Evolutionary conservation across 306 rosid genomes (phyloP).

Genomic region (Quercus dentata): DNA sequence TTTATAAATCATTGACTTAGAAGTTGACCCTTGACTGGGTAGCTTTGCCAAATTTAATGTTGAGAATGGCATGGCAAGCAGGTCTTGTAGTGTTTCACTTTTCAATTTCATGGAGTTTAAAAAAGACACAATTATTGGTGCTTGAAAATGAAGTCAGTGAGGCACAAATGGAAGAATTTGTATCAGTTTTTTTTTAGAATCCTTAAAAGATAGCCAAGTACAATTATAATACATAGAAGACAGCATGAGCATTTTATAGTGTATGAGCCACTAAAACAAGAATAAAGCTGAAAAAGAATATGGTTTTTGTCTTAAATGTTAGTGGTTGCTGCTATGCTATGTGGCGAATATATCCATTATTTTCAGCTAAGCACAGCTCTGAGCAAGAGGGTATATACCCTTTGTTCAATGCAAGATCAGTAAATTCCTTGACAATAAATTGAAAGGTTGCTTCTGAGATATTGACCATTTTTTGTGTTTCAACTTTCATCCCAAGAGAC

Average conservation of each 20-base stretch:
- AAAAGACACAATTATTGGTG: background rate
- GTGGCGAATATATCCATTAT: background rate
- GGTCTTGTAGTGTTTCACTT: background rate
- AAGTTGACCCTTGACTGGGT: background rate
- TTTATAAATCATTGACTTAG: too few relatives aligned
- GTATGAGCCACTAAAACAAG: background rate
- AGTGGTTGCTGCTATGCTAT: background rate
- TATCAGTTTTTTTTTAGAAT: background rate
- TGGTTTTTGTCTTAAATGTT: background rate
- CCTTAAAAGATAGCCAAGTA: background rate
- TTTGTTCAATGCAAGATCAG: background rate
- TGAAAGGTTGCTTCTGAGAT: background rate
- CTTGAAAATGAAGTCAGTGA: background rate
- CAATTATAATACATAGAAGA: background rate
- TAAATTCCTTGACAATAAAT: background rate
- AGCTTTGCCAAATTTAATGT: background rate
- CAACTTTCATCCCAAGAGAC: background rate
- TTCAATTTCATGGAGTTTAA: background rate
- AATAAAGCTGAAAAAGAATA: background rate
- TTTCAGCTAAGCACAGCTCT: background rate
- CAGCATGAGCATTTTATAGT: background rate
- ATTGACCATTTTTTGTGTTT: background rate
- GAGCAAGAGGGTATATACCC: too few relatives aligned
- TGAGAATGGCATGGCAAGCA: background rate
- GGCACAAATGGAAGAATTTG: background rate